A percentile compares a stretch with the other conserved stretches of the same genome.
These are phyloP conservation scores for Bolboschoenoplectus hybrid DNA, from an alignment of 202 grass and related monocot species.

Conservation along the genomic window DNA sequence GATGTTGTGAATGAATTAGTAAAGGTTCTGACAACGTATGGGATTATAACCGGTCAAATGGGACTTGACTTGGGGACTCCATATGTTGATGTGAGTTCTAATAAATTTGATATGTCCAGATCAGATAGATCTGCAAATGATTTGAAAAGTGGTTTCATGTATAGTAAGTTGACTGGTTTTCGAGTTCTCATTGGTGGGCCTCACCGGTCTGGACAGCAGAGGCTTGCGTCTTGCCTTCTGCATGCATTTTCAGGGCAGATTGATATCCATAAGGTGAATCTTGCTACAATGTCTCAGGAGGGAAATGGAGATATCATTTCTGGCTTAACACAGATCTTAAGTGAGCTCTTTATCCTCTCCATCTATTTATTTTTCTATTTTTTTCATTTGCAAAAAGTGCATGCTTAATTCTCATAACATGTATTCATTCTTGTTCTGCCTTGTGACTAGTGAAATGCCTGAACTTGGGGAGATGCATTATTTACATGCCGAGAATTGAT, in stretches of 20 bases:
- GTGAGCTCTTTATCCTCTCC: conserved; percentile 57
- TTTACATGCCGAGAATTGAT: conserved; percentile 99
- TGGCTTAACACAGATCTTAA: conserved; percentile 87
- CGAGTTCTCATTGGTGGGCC: conserved; percentile 78
- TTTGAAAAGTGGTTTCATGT: conserved; percentile 50
- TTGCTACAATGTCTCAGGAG: conserved; percentile 87
- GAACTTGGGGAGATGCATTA: conserved; percentile 76
- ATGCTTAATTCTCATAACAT: background rate
- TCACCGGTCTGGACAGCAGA: conserved; percentile 79
- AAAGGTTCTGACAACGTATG: conserved; percentile 65
- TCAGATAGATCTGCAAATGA: conserved; percentile 46
- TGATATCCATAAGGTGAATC: conserved; percentile 89
- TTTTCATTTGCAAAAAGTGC: conserved; percentile 1
- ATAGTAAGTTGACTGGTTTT: conserved; percentile 66
- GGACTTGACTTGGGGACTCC: conserved; percentile 46
- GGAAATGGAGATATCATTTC: conserved; percentile 88
- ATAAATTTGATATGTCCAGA: conserved; percentile 47
- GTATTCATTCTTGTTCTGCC: conserved; percentile 24
- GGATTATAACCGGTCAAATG: conserved; percentile 58
- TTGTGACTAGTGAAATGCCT: conserved; percentile 69
- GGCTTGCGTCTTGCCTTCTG: conserved; percentile 73
- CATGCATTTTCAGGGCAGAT: conserved; percentile 84
- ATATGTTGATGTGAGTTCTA: conserved; percentile 42
- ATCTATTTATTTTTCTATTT: conserved; percentile 40
- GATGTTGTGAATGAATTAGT: conserved; percentile 60